Evolutionary conservation across 2,329 filamentous ascomycete species (phyloP), one percentile per base, ranked within the genome.

Genomic region (Paecilomyces dactylethromorphus): DNA sequence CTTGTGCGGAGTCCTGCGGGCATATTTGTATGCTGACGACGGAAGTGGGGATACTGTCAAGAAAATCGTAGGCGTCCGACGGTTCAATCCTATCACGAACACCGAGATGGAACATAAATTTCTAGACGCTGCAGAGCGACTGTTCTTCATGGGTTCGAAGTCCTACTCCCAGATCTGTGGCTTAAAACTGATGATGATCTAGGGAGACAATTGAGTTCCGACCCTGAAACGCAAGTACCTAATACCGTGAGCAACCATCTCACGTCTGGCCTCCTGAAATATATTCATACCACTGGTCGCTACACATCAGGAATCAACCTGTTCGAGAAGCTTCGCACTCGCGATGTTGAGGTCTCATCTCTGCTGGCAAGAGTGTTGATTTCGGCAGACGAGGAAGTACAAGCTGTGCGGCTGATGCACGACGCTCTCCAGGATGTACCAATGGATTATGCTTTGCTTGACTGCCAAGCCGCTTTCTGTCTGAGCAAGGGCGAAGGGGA

Each of bases 31-130:
- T 72, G 94, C 94, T 55, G 93, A 99, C 71, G 90, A 97, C 74
- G 93, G 93, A 52, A 94, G 90, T 58, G 93, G 93, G 57, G 93
- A 97, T 68, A 90, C 90, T 1, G 96, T 97, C 72, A 90, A 94
- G 75, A 96, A 94, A 78, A 97, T 99, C 60, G 90, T 97, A 71
- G 94, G 93, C n/a, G 92, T 97, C 55, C 85, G 94, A 66, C 86
- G 94, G 63, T 97, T 99, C 82, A 99, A 99, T 71, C 94, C 94
- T 1, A 91, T 99, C 61, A 97, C 92, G 54, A 97, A 90, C 74
- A 97, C 94, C n/a, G 94, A 99, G 74, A 92, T 91, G 61, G 94
- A 99, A 76, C 94, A 99, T 72, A 91, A 91, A 64, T 99, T 99
- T 72, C 81, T 99, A 50, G 90, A 96, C 69, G 91, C 94, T 21